Evolutionary conservation across 768 basidiomycete species (phyloP).

Genomic region (Lactifluus rugatus): DNA sequence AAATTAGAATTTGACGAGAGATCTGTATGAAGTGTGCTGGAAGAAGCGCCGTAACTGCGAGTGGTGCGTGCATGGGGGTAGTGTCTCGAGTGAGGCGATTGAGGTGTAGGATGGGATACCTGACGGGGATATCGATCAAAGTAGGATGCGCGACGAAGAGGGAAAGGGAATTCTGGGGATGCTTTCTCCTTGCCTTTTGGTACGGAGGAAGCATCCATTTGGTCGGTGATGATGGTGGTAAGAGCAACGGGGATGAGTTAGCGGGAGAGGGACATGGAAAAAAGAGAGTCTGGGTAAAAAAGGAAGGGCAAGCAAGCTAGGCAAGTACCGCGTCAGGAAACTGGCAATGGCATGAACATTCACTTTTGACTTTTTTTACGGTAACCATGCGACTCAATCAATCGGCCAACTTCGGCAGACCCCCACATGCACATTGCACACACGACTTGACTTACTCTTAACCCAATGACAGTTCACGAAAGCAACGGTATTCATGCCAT

Average conservation of each 20-base stretch:
- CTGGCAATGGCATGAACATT: too few relatives aligned
- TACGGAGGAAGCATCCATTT: not conserved
- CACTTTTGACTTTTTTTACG: too few relatives aligned
- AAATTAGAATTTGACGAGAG: constrained; percentile 15
- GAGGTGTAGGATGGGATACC: constrained; percentile 31
- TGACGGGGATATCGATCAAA: constrained; percentile 38
- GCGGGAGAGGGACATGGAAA: not conserved
- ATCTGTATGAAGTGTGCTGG: constrained; percentile 7
- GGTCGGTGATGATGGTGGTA: not conserved
- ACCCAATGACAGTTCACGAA: too few relatives aligned
- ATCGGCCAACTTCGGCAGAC: too few relatives aligned
- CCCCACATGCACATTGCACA: too few relatives aligned
- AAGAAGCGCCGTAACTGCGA: constrained; percentile 1
- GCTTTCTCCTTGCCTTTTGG: constrained; percentile 28
- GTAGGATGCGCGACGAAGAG: constrained; percentile 19
- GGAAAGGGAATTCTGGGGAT: constrained; percentile 17
- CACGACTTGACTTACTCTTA: too few relatives aligned
- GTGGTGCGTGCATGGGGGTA: not conserved
- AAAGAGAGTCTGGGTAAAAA: too few relatives aligned
- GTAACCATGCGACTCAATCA: too few relatives aligned
- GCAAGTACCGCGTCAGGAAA: too few relatives aligned
- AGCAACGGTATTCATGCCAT: constrained; percentile 31
- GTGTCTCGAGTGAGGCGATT: not conserved
- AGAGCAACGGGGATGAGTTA: too few relatives aligned
- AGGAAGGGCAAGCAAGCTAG: too few relatives aligned